These are phyloP conservation scores for Yarrowia sp. DNA, from an alignment of 805 yeast genomes.

Conservation along the genomic window DNA sequence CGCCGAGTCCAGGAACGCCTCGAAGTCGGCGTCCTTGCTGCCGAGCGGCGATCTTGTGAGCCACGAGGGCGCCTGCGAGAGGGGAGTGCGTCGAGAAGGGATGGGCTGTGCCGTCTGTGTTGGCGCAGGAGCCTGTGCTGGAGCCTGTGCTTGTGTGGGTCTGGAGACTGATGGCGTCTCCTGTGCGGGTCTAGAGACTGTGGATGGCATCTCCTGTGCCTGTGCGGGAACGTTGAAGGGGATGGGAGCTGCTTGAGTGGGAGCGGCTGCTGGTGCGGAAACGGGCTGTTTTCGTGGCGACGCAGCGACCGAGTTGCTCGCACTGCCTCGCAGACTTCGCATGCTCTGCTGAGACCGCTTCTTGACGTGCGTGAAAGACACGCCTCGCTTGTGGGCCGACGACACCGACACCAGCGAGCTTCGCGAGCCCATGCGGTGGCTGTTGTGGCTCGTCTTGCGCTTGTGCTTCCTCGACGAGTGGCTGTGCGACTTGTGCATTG, in stretches of 20 bases:
- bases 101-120: not conserved
- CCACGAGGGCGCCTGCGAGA: not conserved
- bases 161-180: not conserved
- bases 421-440: constrained; percentile 30
- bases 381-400: constrained; percentile 35
- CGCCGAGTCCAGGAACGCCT: constrained; percentile 16
- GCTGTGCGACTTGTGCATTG: constrained; percentile 7
- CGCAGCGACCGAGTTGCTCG: constrained; percentile 14
- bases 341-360: constrained; percentile 20
- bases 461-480: constrained; percentile 20
- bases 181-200: not conserved
- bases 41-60: not conserved
- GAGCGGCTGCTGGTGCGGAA: not conserved
- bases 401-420: constrained; percentile 33
- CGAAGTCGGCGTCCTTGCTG: not conserved
- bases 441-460: constrained; percentile 8
- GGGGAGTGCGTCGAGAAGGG: not conserved
- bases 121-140: not conserved
- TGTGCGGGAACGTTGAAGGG: not conserved
- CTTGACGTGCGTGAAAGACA: constrained; percentile 30
- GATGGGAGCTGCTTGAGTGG: not conserved
- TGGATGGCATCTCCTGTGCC: not conserved
- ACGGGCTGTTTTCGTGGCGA: constrained; percentile 11
- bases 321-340: constrained; percentile 12
- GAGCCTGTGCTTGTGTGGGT: not conserved